Percentiles rank a stretch among this genome's conserved stretches.
phyloP scores from a whole-genome alignment of 345 rosid genomes.

The Cochlearia excelsa region DNA sequence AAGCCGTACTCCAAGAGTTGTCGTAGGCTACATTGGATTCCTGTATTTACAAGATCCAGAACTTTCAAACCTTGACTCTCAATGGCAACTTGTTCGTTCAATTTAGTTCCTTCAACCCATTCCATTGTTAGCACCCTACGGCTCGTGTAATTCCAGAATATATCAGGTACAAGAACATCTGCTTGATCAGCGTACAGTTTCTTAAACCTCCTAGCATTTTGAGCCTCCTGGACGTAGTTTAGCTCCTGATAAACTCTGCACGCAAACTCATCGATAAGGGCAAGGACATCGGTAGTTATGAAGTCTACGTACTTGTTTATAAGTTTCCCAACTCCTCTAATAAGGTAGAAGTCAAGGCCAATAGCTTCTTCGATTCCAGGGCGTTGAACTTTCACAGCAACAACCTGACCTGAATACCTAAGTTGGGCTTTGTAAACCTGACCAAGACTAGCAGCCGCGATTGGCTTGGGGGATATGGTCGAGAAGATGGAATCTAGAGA shows the following conservation, averaged over 20 bases:
- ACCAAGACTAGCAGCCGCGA: conserved; percentile 95
- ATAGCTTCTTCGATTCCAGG: conserved; percentile 87
- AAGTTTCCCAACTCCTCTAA: conserved; percentile 71
- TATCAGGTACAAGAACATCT: conserved; percentile 94
- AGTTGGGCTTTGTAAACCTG: conserved; percentile 96
- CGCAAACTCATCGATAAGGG: conserved; percentile 90
- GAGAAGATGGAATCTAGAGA: conserved; percentile 73
- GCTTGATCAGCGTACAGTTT: conserved; percentile 89
- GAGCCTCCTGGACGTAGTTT: conserved; percentile 96
- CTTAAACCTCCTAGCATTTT: conserved; percentile 90
- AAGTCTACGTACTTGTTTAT: conserved; percentile 75
- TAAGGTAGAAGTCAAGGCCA: conserved; percentile 85
- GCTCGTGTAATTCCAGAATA: conserved; percentile 93
- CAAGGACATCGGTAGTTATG: conserved; percentile 74
- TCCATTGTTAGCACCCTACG: conserved; percentile 92
- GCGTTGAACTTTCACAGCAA: conserved; percentile 96
- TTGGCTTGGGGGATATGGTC: conserved; percentile 70
- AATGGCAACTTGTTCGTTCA: conserved; percentile 82
- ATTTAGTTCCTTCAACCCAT: conserved; percentile 92
- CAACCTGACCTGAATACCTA: conserved; percentile 65
- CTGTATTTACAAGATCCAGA: conserved; percentile 87
- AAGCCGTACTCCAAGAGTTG: conserved; percentile 95
- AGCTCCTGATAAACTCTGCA: conserved; percentile 91
- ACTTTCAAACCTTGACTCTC: conserved; percentile 95
- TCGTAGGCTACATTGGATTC: conserved; percentile 93